Conservation (phyloP, 2,329 filamentous ascomycete genomes). For the Penicillium sp. region DNA sequence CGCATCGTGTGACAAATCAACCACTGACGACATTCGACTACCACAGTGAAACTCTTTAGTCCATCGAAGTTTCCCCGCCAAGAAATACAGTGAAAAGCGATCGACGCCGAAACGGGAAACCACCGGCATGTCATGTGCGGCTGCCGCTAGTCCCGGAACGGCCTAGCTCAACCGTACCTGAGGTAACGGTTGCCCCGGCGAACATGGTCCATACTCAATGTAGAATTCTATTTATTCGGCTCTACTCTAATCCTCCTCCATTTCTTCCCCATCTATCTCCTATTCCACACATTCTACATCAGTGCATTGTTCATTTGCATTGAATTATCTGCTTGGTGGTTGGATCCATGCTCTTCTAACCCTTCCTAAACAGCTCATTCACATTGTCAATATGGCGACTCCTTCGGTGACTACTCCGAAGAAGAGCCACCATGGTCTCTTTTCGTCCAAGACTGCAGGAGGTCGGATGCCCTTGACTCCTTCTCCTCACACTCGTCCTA, state of each 20-base stretch:
- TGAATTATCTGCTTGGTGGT: conserved; percentile 20
- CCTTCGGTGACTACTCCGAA: conserved; percentile 81
- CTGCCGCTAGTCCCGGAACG: conserved; percentile 42
- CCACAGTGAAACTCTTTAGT: background rate
- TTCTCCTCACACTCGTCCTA: conserved; percentile 66
- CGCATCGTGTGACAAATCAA: background rate
- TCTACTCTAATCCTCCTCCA: conserved; percentile 21
- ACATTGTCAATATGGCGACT: conserved; percentile 70
- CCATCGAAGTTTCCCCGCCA: background rate
- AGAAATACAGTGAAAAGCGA: conserved; percentile 17
- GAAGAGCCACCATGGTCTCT: conserved; percentile 92
- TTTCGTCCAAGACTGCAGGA: conserved; percentile 88
- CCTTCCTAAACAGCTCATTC: conserved; percentile 6
- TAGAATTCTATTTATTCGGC: conserved; percentile 41
- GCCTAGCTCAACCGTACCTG: conserved; percentile 33
- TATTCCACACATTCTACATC: conserved; percentile 25
- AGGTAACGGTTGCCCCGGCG: conserved; percentile 45
- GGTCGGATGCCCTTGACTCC: conserved; percentile 93
- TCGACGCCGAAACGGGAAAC: conserved; percentile 52
- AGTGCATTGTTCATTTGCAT: conserved; percentile 30
- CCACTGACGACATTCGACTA: background rate
- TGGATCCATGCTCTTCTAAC: conserved; percentile 24
- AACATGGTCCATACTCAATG: conserved; percentile 24
- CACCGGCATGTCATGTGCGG: conserved; percentile 44
- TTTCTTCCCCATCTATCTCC: conserved; percentile 21